Evolutionary conservation across 164 flowering plant species (phyloP).

Genomic region (Berberis thunbergii): DNA sequence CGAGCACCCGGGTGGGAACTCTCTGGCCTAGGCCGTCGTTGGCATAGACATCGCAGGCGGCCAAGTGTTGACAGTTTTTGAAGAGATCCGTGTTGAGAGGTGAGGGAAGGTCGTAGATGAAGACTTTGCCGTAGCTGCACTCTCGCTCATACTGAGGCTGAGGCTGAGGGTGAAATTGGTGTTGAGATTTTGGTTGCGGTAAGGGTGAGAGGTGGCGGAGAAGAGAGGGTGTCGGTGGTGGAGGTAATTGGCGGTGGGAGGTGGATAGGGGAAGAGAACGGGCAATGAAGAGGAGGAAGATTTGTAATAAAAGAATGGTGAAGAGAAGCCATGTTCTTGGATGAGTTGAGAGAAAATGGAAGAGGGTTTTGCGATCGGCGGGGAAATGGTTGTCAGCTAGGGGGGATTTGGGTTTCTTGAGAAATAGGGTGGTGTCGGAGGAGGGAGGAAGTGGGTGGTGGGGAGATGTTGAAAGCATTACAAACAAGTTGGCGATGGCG

Average conservation of each 20-base stretch:
- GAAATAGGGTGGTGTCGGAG: too few species aligned
- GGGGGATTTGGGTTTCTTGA: too few species aligned
- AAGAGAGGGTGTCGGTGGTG: not conserved
- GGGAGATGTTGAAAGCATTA: too few species aligned
- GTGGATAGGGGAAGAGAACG: constrained; percentile 14
- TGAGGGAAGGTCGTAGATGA: constrained; percentile 67
- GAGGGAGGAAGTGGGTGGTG: too few species aligned
- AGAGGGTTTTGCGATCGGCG: too few species aligned
- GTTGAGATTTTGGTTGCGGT: not conserved
- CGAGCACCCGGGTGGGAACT: constrained; percentile 19
- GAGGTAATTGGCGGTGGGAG: constrained; percentile 8
- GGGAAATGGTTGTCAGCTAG: too few species aligned
- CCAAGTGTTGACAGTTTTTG: constrained; percentile 44
- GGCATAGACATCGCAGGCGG: constrained; percentile 27
- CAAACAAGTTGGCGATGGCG: too few species aligned
- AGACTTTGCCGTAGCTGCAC: constrained; percentile 46
- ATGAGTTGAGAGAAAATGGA: constrained; percentile 9
- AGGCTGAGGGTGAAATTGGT: not conserved
- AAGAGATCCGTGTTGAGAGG: constrained; percentile 44
- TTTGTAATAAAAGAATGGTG: constrained; percentile 18
- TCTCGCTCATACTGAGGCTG: not conserved
- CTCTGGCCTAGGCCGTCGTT: constrained; percentile 64
- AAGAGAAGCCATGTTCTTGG: constrained; percentile 26
- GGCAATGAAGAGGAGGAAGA: constrained; percentile 13
- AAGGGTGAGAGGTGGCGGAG: not conserved